Evolutionary conservation across 768 basidiomycete genomes (phyloP).

Genomic region (Mycena alexandri): DNA sequence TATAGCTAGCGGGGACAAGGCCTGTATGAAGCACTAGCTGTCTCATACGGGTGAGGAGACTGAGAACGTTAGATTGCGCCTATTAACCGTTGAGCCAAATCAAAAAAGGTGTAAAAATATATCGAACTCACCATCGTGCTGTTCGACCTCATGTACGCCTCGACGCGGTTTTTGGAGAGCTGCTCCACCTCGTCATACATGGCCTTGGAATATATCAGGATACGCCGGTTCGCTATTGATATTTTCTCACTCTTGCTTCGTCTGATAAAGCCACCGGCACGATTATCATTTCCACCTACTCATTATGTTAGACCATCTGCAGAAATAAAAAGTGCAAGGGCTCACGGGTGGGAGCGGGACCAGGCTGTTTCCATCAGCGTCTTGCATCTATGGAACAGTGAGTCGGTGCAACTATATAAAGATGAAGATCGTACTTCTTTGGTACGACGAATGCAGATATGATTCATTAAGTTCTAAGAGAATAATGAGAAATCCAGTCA

Average conservation of each 20-base stretch:
- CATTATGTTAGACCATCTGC: background rate
- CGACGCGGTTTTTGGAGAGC: conserved; percentile 72
- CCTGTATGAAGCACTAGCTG: conserved; percentile 86
- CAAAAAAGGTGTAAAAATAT: conserved; percentile 5
- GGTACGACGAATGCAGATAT: conserved; percentile 83
- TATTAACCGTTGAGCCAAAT: conserved; percentile 44
- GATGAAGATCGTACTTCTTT: conserved; percentile 69
- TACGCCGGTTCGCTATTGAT: background rate
- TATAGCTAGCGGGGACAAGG: conserved; percentile 77
- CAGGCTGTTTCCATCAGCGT: conserved; percentile 77
- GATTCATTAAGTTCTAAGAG: conserved; percentile 68
- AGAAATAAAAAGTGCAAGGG: background rate
- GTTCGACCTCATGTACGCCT: conserved; percentile 63
- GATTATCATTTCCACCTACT: conserved; percentile 81
- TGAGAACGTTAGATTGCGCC: conserved; percentile 78
- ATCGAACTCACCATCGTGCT: conserved; percentile 56
- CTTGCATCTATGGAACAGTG: conserved; percentile 76
- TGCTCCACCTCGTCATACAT: conserved; percentile 80
- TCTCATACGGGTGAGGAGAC: conserved; percentile 88
- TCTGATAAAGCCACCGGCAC: conserved; percentile 75
- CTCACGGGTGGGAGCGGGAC: conserved; percentile 80
- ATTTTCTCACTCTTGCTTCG: conserved; percentile 70
- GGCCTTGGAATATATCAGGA: conserved; percentile 49
- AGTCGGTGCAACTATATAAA: background rate
- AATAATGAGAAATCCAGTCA: background rate